Evolutionary conservation across 179 eudicot genomes (phyloP).

Genomic region (Silene coronaria): DNA sequence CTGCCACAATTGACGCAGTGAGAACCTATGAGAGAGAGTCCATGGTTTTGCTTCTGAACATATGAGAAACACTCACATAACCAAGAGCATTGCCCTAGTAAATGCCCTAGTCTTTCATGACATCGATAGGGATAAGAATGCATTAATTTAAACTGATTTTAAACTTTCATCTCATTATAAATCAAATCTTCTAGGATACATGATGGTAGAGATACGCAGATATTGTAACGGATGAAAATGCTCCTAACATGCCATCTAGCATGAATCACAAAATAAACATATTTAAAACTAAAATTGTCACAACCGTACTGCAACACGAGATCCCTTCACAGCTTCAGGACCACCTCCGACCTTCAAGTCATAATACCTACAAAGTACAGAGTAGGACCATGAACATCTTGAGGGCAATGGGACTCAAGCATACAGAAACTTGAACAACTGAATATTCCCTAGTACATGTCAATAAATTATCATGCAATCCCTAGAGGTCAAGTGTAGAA

Average conservation of each 20-base stretch:
- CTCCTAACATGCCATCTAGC: slow-evolving; percentile 1
- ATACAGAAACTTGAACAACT: neutral
- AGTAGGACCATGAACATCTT: slow-evolving; percentile 8
- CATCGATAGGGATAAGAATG: no score
- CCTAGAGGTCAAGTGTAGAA: neutral
- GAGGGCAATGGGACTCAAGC: neutral
- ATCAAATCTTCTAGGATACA: neutral
- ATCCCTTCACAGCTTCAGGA: slow-evolving; percentile 83
- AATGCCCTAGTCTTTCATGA: no score
- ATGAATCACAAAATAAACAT: slow-evolving; percentile 9
- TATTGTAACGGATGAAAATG: neutral
- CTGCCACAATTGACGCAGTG: slow-evolving; percentile 32
- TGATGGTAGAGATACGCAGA: neutral
- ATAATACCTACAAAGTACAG: slow-evolving; percentile 59
- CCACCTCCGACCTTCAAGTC: slow-evolving; percentile 88
- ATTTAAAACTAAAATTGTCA: slow-evolving; percentile 33
- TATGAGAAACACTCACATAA: neutral
- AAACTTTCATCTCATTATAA: neutral
- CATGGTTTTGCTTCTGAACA: no score
- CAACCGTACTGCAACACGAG: slow-evolving; percentile 97
- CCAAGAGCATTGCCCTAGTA: no score
- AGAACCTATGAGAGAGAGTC: neutral
- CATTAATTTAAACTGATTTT: neutral
- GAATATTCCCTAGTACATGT: neutral
- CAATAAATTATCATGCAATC: neutral